Base-by-base conservation (phyloP, 345 rosid genomes). In the Acer campestre region DNA sequence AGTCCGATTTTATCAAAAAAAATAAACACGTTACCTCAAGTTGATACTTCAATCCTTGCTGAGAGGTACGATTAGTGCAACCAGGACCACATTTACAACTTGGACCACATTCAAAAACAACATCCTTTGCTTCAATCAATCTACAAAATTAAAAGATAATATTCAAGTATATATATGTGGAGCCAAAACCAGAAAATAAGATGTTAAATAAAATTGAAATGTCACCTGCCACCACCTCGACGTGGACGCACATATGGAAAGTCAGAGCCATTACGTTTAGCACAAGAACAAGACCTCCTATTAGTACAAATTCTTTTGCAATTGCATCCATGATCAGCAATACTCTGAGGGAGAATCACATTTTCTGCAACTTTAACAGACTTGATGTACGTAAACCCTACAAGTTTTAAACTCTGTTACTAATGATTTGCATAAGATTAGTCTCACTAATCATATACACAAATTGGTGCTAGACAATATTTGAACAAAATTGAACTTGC, bases 41-140 rank as follows among this genome's bases (percentile, higher is more conserved):
- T 10, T 68, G 85, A 62, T 83, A 82, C 79, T 68, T 84, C 65
- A 89, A 17, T 68, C 90, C 92, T 70, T 67, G 80, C 73, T 91
- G 95, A 74, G 92, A 82, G 40, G 89, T 76, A 0, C 95, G 86
- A 66, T 91, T 91, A 56, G 87, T 74, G 77, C 95, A 91, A 70
- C 65, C 56, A 59, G 90, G 91, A 68, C 93, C 93, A 77, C 93
- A 89, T 12, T 87, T 82, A 76, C 95, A 91, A 12, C 71, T 80
- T 69, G 92, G 95, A 22, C 95, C 95, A 68, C 95, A 91, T 81
- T 91, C 93, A 42, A 82, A 89, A 12, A 91, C 87, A 16, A 91
- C 85, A 80, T 83, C 90, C 82, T 81, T 89, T 18, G 95, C 84
- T 84, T 87, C 88, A 25, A 84, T 78, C 73, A 91, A 75, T 85